Conservation (phyloP, 2,329 filamentous ascomycete genomes). For the Zopfia rhizophila region DNA sequence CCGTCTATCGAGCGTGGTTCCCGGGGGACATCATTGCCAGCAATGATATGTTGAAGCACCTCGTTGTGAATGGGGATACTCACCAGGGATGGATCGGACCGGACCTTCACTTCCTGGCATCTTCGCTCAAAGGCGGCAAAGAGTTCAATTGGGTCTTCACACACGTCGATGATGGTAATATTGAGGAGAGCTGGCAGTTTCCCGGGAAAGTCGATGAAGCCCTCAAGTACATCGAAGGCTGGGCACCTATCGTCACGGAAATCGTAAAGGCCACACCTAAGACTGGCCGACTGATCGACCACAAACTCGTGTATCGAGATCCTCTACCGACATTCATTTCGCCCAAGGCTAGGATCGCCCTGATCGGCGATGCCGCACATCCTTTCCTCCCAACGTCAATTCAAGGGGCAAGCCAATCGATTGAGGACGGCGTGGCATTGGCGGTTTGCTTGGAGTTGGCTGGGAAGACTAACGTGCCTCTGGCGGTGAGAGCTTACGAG, state of each 20-base stretch:
- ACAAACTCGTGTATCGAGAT: slow-evolving; percentile 65
- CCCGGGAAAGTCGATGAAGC: slow-evolving; percentile 45
- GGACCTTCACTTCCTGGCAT: slow-evolving; percentile 49
- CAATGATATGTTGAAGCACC: slow-evolving; percentile 39
- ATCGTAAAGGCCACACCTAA: slow-evolving; percentile 48
- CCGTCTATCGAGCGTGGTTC: slow-evolving; percentile 62
- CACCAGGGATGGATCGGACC: slow-evolving; percentile 47
- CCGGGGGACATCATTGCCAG: slow-evolving; percentile 35
- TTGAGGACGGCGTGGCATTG: slow-evolving; percentile 57
- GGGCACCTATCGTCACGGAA: slow-evolving; percentile 42
- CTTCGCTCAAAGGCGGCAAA: slow-evolving; percentile 45
- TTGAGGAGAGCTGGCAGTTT: slow-evolving; percentile 48
- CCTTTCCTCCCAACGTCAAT: slow-evolving; percentile 64
- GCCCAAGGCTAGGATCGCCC: slow-evolving; percentile 57
- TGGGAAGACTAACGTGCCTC: slow-evolving; percentile 34
- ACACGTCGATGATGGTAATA: slow-evolving; percentile 51
- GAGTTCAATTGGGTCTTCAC: slow-evolving; percentile 52
- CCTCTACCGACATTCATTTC: slow-evolving; percentile 65
- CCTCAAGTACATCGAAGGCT: slow-evolving; percentile 42
- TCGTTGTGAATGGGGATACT: slow-evolving; percentile 47
- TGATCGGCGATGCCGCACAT: slow-evolving; percentile 66
- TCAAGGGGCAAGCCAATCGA: slow-evolving; percentile 65
- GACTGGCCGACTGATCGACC: slow-evolving; percentile 56
- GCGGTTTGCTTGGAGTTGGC: slow-evolving; percentile 38
- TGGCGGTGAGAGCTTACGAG: slow-evolving; percentile 42